Conservation (phyloP, 2,329 filamentous ascomycete species). For the Colletotrichum sp. region DNA sequence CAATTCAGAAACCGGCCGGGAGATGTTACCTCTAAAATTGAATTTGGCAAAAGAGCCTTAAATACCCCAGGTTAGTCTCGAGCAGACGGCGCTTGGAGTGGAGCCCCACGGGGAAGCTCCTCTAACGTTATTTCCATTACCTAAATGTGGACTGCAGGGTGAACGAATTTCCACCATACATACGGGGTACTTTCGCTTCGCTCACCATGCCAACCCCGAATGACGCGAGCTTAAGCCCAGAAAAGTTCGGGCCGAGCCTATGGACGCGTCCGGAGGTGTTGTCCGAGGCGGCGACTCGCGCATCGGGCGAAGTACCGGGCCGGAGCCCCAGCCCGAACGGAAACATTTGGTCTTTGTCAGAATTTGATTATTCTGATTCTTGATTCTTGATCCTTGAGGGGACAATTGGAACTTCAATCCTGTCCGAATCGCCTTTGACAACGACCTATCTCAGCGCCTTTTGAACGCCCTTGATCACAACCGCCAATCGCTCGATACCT, state of each 20-base stretch:
- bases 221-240: not conserved
- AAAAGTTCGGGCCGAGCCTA: not conserved
- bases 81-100: not conserved
- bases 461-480: not conserved
- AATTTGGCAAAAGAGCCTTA: not conserved
- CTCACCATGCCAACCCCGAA: not conserved
- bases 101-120: not conserved
- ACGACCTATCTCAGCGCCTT: not conserved
- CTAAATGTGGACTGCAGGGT: constrained; percentile 7
- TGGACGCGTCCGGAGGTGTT: not conserved
- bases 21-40: not conserved
- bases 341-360: not conserved
- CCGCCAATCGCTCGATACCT: constrained; percentile 67
- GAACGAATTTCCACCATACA: constrained; percentile 18
- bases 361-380: not conserved
- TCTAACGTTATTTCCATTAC: not conserved
- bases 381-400: not conserved
- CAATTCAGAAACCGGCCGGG: not conserved
- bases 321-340: not conserved
- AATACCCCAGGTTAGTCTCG: not conserved
- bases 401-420: not conserved
- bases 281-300: not conserved
- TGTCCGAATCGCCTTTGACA: not conserved
- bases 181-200: not conserved
- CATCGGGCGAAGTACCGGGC: not conserved